These are phyloP conservation scores for Monosporozyma solicola DNA, from an alignment of 805 yeast genomes.

Conservation along the genomic window DNA sequence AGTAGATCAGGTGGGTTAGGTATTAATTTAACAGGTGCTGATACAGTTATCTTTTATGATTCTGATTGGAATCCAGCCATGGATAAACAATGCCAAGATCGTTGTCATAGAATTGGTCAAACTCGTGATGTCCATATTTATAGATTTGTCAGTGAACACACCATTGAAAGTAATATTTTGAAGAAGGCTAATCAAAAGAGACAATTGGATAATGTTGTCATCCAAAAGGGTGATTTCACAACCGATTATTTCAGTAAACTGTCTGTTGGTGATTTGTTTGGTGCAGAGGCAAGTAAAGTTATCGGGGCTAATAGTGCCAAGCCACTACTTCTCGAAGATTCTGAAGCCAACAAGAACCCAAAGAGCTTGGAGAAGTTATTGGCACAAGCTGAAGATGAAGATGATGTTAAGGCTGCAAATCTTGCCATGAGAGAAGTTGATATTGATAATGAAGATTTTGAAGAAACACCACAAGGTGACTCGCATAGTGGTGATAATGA, in stretches of 20 bases:
- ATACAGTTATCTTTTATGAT: constrained; percentile 95
- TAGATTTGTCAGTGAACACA: constrained; percentile 89
- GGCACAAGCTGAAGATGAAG: constrained; percentile 94
- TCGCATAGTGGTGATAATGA: constrained; percentile 9
- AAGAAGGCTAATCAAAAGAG: constrained; percentile 92
- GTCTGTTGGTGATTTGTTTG: constrained; percentile 77
- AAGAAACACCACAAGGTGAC: constrained; percentile 32
- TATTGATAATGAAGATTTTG: constrained; percentile 79
- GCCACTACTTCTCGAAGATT: constrained; percentile 25
- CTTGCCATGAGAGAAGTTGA: constrained; percentile 72
- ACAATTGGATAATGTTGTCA: constrained; percentile 86
- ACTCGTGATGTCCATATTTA: constrained; percentile 96
- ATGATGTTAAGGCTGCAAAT: constrained; percentile 80
- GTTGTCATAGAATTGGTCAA: constrained; percentile 98
- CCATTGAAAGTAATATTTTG: constrained; percentile 91
- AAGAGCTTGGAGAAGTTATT: constrained; percentile 49
- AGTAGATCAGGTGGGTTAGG: constrained; percentile 98
- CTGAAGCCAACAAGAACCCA: constrained; percentile 28
- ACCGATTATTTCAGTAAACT: constrained; percentile 89
- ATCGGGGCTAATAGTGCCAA: constrained; percentile 32
- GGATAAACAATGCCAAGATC: constrained; percentile 98
- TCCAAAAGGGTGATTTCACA: constrained; percentile 96
- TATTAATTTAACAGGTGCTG: constrained; percentile 96
- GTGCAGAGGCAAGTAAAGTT: constrained; percentile 34
- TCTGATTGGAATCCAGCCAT: constrained; percentile 99